Conservation (phyloP, 345 rosid species). For the Eutrema yunnanense region DNA sequence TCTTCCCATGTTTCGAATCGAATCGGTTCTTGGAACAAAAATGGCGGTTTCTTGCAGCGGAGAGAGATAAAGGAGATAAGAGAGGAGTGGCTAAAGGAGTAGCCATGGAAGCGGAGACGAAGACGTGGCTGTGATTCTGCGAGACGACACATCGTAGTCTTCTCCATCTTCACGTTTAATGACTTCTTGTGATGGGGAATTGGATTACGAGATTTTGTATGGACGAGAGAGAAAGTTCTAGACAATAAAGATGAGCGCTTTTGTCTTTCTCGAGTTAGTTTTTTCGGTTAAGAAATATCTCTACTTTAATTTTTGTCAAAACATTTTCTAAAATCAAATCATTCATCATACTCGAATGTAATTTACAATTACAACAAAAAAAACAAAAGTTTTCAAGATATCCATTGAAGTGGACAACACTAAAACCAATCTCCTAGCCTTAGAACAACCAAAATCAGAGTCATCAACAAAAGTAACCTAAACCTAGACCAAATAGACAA, state of each 20-base stretch:
- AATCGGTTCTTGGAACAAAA: slow-evolving; percentile 5
- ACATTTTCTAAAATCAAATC: neutral
- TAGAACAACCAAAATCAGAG: neutral
- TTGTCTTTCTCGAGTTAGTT: slow-evolving; percentile 8
- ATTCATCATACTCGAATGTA: neutral
- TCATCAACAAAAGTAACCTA: neutral
- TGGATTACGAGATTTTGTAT: slow-evolving; percentile 27
- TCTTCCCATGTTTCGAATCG: neutral
- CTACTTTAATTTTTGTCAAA: neutral
- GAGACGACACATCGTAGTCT: slow-evolving; percentile 22
- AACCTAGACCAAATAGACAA: neutral
- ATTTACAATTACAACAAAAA: neutral
- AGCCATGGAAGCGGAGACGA: slow-evolving; percentile 41
- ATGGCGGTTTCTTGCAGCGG: neutral
- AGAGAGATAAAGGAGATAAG: slow-evolving; percentile 23
- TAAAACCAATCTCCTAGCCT: neutral
- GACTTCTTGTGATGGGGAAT: neutral
- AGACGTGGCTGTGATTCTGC: slow-evolving; percentile 4
- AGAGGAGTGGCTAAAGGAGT: slow-evolving; percentile 31
- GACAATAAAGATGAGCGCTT: slow-evolving; percentile 8
- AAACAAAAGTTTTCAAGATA: too few relatives aligned
- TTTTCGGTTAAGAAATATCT: neutral
- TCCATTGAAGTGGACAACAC: neutral
- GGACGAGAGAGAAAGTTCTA: slow-evolving; percentile 16
- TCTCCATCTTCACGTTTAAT: neutral